Evolutionary conservation across 163 green algal species (phyloP).

Genomic region (Chlorella variabilis): DNA sequence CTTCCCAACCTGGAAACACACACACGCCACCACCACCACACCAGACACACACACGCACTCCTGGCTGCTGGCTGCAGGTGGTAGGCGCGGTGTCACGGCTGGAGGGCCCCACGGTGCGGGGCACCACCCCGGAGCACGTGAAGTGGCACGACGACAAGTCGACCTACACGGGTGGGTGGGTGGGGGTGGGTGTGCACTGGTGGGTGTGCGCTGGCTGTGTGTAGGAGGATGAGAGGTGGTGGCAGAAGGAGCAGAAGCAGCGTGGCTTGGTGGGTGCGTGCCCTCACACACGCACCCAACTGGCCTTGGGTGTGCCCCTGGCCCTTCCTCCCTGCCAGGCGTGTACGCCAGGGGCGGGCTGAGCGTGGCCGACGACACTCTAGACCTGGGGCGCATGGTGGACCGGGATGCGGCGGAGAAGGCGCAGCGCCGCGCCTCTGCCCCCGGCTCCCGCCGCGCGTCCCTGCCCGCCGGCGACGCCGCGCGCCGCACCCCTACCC

Average conservation of each 20-base stretch:
- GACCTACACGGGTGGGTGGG: conserved; percentile 8
- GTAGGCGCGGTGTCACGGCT: background rate
- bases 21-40: no score
- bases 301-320: background rate
- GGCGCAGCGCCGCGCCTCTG: background rate
- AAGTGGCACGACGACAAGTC: conserved; percentile 23
- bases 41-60: no score
- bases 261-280: no score
- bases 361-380: conserved; percentile 7
- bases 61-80: background rate
- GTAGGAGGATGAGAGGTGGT: background rate
- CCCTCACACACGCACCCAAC: no score
- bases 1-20: no score
- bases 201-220: background rate
- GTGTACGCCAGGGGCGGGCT: conserved; percentile 14
- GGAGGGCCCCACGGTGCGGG: background rate
- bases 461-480: background rate
- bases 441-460: background rate
- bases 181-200: background rate
- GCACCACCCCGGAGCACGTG: conserved; percentile 4
- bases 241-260: no score
- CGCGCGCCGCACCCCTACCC: background rate
- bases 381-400: background rate
- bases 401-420: conserved; percentile 4
- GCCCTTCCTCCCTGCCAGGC: background rate